A percentile compares a stretch with the other conserved stretches of the same genome.
These are phyloP conservation scores for Chrysoporthe deuterocubensis DNA, from an alignment of 2,329 filamentous ascomycete genomes.

Conservation along the genomic window DNA sequence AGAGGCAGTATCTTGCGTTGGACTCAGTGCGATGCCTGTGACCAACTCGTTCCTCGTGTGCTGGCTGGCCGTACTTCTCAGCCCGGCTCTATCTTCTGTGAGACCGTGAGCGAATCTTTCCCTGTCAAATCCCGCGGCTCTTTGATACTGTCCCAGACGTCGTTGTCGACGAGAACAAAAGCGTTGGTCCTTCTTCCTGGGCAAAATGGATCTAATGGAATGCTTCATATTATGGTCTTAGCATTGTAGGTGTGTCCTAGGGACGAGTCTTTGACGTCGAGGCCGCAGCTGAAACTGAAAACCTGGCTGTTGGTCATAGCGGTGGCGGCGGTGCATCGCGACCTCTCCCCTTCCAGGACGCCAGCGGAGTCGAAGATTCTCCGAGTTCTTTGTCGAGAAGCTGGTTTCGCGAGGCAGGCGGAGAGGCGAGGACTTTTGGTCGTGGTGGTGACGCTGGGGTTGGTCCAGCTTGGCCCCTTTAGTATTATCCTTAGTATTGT, in stretches of 20 bases:
- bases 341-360: background rate
- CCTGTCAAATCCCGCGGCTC: background rate
- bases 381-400: background rate
- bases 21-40: background rate
- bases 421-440: background rate
- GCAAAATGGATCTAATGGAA: background rate
- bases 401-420: background rate
- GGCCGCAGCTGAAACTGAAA: background rate
- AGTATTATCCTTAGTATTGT: slow-evolving; percentile 12
- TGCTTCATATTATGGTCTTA: slow-evolving; percentile 17
- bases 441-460: background rate
- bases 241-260: slow-evolving; percentile 23
- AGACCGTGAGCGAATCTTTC: background rate
- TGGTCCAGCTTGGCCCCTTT: background rate
- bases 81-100: background rate
- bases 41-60: background rate
- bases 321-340: background rate
- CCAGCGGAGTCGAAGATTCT: no score
- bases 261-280: background rate
- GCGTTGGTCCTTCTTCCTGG: background rate
- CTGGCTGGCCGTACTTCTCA: background rate
- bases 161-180: background rate
- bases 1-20: background rate
- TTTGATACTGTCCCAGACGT: background rate
- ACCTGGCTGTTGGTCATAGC: background rate